Evolutionary conservation across 441 rosid genomes (phyloP).

Genomic region (Gossypium aridum): DNA sequence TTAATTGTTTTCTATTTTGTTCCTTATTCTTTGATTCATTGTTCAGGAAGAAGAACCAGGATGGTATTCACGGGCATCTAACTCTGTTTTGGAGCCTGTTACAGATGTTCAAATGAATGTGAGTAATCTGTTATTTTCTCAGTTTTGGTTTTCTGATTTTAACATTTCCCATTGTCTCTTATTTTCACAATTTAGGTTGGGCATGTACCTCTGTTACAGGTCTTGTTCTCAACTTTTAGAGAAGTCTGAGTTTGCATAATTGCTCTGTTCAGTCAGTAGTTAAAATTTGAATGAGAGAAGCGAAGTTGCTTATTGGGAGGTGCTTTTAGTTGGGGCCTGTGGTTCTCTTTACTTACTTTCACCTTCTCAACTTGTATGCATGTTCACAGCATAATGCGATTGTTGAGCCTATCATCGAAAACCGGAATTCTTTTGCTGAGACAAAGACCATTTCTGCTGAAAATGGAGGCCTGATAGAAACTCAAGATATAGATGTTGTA

Average conservation of each 20-base stretch:
- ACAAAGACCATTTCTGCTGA: constrained; percentile 62
- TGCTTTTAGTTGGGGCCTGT: too few relatives aligned
- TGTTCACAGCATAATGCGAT: constrained; percentile 49
- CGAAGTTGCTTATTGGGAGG: too few relatives aligned
- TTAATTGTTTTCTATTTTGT: too few relatives aligned
- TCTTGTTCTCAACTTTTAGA: constrained; percentile 5
- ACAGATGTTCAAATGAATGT: constrained; percentile 73
- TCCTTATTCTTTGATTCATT: not conserved
- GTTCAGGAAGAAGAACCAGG: constrained; percentile 93
- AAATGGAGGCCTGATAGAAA: constrained; percentile 55
- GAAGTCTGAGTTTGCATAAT: too few relatives aligned
- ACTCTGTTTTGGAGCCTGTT: constrained; percentile 55
- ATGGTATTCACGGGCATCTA: constrained; percentile 94
- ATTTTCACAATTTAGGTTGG: too few relatives aligned
- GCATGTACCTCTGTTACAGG: not conserved
- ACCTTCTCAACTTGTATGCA: constrained; percentile 20
- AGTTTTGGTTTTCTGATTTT: not conserved
- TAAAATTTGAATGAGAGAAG: not conserved
- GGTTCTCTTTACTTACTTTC: not conserved
- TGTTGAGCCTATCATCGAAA: constrained; percentile 51
- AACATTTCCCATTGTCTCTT: not conserved
- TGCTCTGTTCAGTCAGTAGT: too few relatives aligned
- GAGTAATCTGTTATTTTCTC: constrained; percentile 30
- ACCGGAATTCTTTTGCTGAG: constrained; percentile 57
- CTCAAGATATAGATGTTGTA: constrained; percentile 84